Base-by-base conservation (phyloP, 495 filamentous ascomycete species). In the Penicillium canescens region DNA sequence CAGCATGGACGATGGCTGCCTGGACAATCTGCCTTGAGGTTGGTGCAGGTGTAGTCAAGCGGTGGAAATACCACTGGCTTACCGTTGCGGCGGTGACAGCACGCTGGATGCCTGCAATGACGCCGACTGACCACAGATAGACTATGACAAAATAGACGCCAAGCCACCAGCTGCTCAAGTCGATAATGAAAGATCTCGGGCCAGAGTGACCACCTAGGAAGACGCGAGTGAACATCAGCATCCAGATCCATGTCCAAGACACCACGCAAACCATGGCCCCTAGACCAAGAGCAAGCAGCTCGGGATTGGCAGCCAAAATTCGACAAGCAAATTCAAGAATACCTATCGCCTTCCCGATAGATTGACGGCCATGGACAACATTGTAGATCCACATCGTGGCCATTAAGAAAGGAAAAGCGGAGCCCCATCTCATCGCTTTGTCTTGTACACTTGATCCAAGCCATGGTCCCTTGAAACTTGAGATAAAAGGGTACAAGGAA, bases 21-120 rank as follows among this genome's bases (percentile, higher is more conserved):
- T 83, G 80, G 38, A 97, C 89, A 43, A 98, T 84, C 45, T 89
- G 85, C 42, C 81, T 78, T 1, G 89, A 89, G 3, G 87, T 83
- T 9, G 90, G 82, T 16, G 87, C 79, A 10, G 94, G 91, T 34
- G 85, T 83, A 20, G 84, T 82, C 49, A 96, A 86, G 46, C 94
- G 89, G 71, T 98, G 93, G 70, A 98, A 98, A 67, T 98, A 98
- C 94, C 94, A 98, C 68, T 98, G 95, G 16, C 88, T 92, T 34
- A 98, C 94, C 10, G 93, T 96, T 43, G 95, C 95, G 40, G 92
- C 92, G 13, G 94, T 96, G 16, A 92, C 92, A 37, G 90, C 82
- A 50, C 94, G 87, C 63, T 98, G 93, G 18, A 98, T 80, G 28
- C 91, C 91, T 26, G 87, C 82, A 61, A 92, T 81, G 48, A 98